phyloP scores from a whole-genome alignment of 331 rosid genomes.

The Quercus phellos region DNA sequence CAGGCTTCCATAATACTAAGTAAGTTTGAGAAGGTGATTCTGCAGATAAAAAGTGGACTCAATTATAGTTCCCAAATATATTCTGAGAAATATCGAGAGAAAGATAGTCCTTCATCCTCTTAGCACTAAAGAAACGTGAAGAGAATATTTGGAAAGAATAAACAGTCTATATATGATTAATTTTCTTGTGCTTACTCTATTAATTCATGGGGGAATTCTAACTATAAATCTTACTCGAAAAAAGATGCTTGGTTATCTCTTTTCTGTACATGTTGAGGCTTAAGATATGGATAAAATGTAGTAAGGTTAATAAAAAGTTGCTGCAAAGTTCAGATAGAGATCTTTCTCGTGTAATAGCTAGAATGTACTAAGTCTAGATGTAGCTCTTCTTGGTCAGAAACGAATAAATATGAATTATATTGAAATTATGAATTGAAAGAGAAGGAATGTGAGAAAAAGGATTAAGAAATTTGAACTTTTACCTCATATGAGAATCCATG shows the following conservation, averaged over 20 bases:
- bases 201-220: not conserved
- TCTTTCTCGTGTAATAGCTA: not conserved
- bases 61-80: not conserved
- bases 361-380: too few species aligned
- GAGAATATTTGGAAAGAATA: not conserved
- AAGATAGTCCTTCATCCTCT: not conserved
- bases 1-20: not conserved
- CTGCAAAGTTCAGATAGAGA: not conserved
- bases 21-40: not conserved
- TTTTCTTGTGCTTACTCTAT: not conserved
- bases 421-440: not conserved
- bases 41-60: not conserved
- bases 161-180: not conserved
- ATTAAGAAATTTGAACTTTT: not conserved
- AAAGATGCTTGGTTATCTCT: not conserved
- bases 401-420: not conserved
- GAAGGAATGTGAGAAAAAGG: not conserved
- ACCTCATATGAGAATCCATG: conserved; percentile 24
- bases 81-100: not conserved
- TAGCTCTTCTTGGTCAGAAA: not conserved
- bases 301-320: not conserved
- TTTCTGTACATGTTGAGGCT: not conserved
- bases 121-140: not conserved
- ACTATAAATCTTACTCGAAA: not conserved
- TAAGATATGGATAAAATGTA: not conserved